These are phyloP conservation scores for Rhododendron ovatum DNA, from an alignment of 148 eudicot species.

Conservation along the genomic window DNA sequence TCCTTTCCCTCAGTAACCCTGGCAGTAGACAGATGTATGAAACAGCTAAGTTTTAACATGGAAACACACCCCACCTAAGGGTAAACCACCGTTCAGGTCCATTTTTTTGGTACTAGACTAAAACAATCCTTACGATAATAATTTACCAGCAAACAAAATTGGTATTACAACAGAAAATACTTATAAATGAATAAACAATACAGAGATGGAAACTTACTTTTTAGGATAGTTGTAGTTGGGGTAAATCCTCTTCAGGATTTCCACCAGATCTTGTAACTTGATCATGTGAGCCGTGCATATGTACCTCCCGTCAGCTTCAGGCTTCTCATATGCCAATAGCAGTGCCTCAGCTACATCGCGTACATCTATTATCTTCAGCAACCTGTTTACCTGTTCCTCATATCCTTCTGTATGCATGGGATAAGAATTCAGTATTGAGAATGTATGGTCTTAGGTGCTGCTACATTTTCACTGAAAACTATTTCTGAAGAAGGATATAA, in stretches of 20 bases:
- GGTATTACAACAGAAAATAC: background rate
- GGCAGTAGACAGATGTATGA: constrained; percentile 7
- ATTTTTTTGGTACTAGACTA: background rate
- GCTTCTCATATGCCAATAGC: constrained; percentile 60
- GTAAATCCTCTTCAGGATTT: constrained; percentile 18
- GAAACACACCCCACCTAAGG: background rate
- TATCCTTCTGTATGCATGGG: constrained; percentile 35
- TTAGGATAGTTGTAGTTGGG: constrained; percentile 42
- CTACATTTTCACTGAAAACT: background rate
- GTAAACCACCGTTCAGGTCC: background rate
- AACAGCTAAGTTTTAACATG: background rate
- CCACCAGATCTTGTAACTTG: constrained; percentile 46
- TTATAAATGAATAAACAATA: background rate
- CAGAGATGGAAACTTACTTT: constrained; percentile 21
- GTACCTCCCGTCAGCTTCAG: constrained; percentile 75
- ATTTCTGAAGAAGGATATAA: background rate
- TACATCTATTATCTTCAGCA: constrained; percentile 52
- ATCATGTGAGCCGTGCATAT: constrained; percentile 47
- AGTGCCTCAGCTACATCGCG: constrained; percentile 78
- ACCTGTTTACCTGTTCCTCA: constrained; percentile 42
- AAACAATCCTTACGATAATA: background rate
- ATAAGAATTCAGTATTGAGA: background rate
- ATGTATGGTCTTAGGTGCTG: background rate
- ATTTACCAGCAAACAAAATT: background rate
- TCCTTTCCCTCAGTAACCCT: constrained; percentile 27